Evolutionary conservation across 2,329 filamentous ascomycete genomes (phyloP).

Genomic region (Arthroderma uncinatum): DNA sequence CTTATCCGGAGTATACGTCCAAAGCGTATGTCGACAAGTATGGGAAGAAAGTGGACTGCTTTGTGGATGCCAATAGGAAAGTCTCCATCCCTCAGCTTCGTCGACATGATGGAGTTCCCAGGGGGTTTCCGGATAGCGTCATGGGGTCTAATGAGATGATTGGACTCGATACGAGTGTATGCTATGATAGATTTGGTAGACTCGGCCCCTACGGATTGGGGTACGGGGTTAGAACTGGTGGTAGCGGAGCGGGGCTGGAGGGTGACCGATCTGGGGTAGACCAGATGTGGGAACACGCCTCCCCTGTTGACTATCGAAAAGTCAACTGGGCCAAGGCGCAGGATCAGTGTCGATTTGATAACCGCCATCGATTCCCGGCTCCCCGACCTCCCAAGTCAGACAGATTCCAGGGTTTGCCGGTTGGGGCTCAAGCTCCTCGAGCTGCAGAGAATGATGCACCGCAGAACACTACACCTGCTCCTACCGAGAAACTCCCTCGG

Average conservation of each 20-base stretch:
- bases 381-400: constrained; percentile 28
- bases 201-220: constrained; percentile 83
- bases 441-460: constrained; percentile 10
- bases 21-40: constrained; percentile 46
- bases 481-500: constrained; percentile 34
- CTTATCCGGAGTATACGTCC: constrained; percentile 56
- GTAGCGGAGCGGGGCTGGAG: constrained; percentile 72
- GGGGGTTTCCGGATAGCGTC: constrained; percentile 72
- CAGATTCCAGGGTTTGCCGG: constrained; percentile 21
- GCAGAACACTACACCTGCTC: constrained; percentile 10
- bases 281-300: constrained; percentile 58
- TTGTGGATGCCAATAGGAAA: constrained; percentile 56
- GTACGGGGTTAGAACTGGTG: constrained; percentile 67
- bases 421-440: constrained; percentile 5
- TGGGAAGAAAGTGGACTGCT: constrained; percentile 61
- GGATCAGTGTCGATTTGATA: constrained; percentile 59
- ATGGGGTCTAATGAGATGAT: constrained; percentile 80
- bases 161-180: constrained; percentile 70
- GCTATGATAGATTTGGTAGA: constrained; percentile 83
- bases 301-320: constrained; percentile 64
- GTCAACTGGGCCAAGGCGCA: constrained; percentile 73
- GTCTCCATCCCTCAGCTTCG: constrained; percentile 58
- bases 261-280: constrained; percentile 74
- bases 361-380: constrained; percentile 55
- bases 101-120: constrained; percentile 65